Evolutionary conservation across 306 rosid genomes (phyloP).

Genomic region (Arachis hypogaea): DNA sequence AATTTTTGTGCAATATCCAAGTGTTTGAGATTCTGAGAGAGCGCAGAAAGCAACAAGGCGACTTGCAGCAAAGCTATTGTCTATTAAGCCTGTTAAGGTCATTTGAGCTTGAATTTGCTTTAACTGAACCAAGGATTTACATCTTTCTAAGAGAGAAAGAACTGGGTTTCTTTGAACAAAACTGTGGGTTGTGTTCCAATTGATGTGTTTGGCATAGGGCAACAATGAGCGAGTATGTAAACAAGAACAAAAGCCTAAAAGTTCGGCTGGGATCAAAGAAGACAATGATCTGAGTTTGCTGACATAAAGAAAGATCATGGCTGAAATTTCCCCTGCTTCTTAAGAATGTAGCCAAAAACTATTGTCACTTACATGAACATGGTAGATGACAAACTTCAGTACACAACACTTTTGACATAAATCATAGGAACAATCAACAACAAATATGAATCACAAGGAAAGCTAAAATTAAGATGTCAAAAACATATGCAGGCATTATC

Average conservation of each 20-base stretch:
- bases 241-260: slow-evolving; percentile 27
- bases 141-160: slow-evolving; percentile 64
- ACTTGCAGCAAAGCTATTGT: slow-evolving; percentile 60
- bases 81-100: slow-evolving; percentile 56
- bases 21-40: slow-evolving; percentile 55
- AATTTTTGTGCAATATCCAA: slow-evolving; percentile 58
- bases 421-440: not conserved
- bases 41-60: slow-evolving; percentile 81
- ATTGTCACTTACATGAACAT: slow-evolving; percentile 21
- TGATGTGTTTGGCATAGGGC: slow-evolving; percentile 48
- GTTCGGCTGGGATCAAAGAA: slow-evolving; percentile 24
- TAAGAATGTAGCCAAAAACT: slow-evolving; percentile 20
- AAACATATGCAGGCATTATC: not conserved
- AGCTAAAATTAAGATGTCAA: not conserved
- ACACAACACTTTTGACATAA: not conserved
- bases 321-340: slow-evolving; percentile 7
- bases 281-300: slow-evolving; percentile 38
- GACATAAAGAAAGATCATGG: slow-evolving; percentile 40
- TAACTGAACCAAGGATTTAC: slow-evolving; percentile 62
- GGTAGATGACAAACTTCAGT: not conserved
- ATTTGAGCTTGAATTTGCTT: slow-evolving; percentile 80
- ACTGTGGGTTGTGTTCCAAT: slow-evolving; percentile 64
- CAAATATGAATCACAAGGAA: not conserved
- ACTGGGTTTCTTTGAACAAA: slow-evolving; percentile 57
- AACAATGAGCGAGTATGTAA: slow-evolving; percentile 49